Base-by-base conservation (phyloP, 176 grass and related monocot genomes). In the Alloteropsis semialata region DNA sequence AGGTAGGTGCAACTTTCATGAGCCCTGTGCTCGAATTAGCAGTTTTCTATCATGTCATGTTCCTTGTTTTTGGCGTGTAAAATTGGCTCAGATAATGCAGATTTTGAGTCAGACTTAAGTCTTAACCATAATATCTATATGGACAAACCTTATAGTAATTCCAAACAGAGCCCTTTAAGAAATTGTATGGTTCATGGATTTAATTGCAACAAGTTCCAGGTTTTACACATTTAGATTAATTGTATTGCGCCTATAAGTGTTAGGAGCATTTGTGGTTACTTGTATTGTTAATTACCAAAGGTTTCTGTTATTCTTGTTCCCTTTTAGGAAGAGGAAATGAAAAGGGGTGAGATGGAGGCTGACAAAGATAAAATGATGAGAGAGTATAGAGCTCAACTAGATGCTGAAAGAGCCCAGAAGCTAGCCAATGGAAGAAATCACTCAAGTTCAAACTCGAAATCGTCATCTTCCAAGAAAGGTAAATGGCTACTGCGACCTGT, bases 311-410 rank as follows among this genome's bases (percentile, higher is more conserved):
- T 64, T 87, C 17, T 63, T 24, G 30, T 79, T 86, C 43, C 81
- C 42, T 92, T 39, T 46, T 87, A 99, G 97, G 97, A 99, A 66
- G 97, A 99, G 37, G 97, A 99, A 75, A 38, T 96, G 66, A 99
- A 93, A 85, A 94, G 90, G 74, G 91, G 89, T 87, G 97, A 99
- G 81, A 15, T 94, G 69, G 97, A 99, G 78, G 97, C 93, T 45
- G 93, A 99, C 75, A 99, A 99, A 80, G 97, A 96, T 91, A 99
- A 88, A 89, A 99, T 99, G 97, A 99, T 99, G 97, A 99, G 89
- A 90, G 93, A 99, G 63, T 99, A 99, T 76, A 96, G 97, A 81
- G 97, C 97, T 89, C 97, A 99, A 87, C 87, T 99, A 19, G 97
- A 99, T 85, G 93, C 92, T 37, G 97, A 99, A 87, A 95, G 97